Conservation (phyloP, 306 rosid genomes). For the Astragalus glycyphyllos region DNA sequence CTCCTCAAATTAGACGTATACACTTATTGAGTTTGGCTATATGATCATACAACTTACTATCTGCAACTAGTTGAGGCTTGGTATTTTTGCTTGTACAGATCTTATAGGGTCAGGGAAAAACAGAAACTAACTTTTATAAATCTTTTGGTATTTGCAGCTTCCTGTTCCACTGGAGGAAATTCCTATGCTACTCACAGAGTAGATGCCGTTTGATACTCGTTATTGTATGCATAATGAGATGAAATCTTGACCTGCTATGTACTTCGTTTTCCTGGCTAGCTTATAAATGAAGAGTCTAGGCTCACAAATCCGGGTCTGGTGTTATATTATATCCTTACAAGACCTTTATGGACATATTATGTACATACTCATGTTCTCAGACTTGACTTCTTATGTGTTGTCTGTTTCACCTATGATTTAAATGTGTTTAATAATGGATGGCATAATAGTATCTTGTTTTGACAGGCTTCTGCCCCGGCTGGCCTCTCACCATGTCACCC, state of each 20-base stretch:
- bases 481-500: too few relatives aligned
- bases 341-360: constrained; percentile 28
- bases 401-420: constrained; percentile 5
- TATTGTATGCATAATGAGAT: constrained; percentile 35
- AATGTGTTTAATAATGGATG: constrained; percentile 28
- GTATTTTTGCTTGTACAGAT: not conserved
- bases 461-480: not conserved
- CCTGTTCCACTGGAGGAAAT: constrained; percentile 66
- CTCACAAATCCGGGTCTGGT: constrained; percentile 46
- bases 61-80: not conserved
- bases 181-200: constrained; percentile 87
- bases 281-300: constrained; percentile 38
- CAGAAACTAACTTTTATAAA: constrained; percentile 37
- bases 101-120: not conserved
- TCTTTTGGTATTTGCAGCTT: constrained; percentile 68
- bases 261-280: constrained; percentile 29
- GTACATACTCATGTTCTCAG: constrained; percentile 39
- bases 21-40: not conserved
- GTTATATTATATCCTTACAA: constrained; percentile 28
- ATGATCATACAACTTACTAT: not conserved
- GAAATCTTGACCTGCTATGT: constrained; percentile 40
- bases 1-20: not conserved
- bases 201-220: constrained; percentile 36
- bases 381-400: constrained; percentile 35
- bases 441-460: not conserved